Evolutionary conservation across 768 basidiomycete species (phyloP), one percentile per base, ranked within the genome.

Genomic region (Suillus americanus): DNA sequence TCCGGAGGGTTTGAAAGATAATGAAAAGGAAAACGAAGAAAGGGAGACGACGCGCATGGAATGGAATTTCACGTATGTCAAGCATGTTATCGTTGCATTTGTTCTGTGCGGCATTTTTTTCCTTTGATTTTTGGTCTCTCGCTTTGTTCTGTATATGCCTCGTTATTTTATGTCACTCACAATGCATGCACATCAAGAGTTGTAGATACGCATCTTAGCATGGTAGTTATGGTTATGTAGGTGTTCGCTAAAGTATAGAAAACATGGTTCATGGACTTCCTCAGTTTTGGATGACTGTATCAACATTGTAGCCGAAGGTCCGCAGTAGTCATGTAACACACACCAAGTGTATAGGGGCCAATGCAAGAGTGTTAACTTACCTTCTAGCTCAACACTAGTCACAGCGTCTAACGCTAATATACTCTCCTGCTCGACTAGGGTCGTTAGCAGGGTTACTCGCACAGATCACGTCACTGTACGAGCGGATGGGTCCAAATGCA

Each of bases 71-170:
- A 59, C 57, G 57, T 59, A 41, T 41, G 57, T 59, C 28, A 28
- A 59, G 25, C 40, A 59, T 59, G 57, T 59, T 59, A 59, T 59
- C 57, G 40, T 59, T 59, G 16, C 57, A 59, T 59, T 41, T 59
- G 56, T 59, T 59, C 25, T 20, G 28, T 28, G 40, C 57, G 18
- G 57, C 57, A 57, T 59, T 59, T 59, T 59, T 25, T 38, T 18
- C 35, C 56, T 28, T 35, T 59, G 37, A 57, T 59, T 40, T 41
- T 28, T 41, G 38, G 23, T 40, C 56, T 41, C 38, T 59, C 20
- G 30, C 53, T 54, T 54, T 41, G 40, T 18, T 51, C 5, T 18
- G 40, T 20, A 41, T 59, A 41, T 59, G 12, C 38, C 38, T 28
- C 57, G 18, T 56, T 35, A n/a, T 59, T 12, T 41, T 59, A 54